Base-by-base conservation (phyloP, 164 flowering plant species). In the Houttuynia cordata region DNA sequence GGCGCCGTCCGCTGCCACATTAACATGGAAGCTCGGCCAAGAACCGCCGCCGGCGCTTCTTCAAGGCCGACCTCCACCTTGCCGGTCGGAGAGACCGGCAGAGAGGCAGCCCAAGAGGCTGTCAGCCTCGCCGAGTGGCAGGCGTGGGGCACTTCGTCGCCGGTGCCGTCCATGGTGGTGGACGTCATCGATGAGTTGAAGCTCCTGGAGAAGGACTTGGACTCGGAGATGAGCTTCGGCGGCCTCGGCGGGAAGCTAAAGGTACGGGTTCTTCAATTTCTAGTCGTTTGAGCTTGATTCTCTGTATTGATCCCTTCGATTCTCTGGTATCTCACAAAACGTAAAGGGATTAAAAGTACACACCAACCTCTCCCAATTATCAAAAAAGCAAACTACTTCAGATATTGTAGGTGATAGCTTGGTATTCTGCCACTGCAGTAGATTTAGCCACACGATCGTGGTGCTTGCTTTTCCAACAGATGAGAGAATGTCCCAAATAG, bases 61-160 rank as follows among this genome's bases (percentile, higher is more conserved):
- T 10, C 55, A 8, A 52, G 24, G 19, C 22, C 20, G 8, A 19
- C 53, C 19, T 54, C 25, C 24, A n/a, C 13, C 24, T 24, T 13
- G 18, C n/a, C 59, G 15, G 40, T 15, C 39, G 3, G 59, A 10
- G 39, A 34, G 17, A 56, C 13, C 18, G 39, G 59, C 59, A 37
- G 41, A 37, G 45, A 34, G 18, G 62, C 50, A 20, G 61, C 25
- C 21, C 66, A 21, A 22, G 61, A 34, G 15, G 15, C 24, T 10
- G 69, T 75, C 25, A 67, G 67, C 25, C 37, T 73, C 65, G 64
- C 77, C 63, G 97, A 93, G 70, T 93, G 97, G 97, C 87, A 80
- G 71, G 77, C 73, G 25, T 93, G 97, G 96, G 98, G 98, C 30
- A 67, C 84, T 14, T 59, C 70, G 4, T 87, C 97, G 30, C 82